A percentile compares a stretch with the other conserved stretches of the same genome.
Evolutionary conservation across 2,329 filamentous ascomycete species (phyloP).

Genomic region (Ophiostoma ips): DNA sequence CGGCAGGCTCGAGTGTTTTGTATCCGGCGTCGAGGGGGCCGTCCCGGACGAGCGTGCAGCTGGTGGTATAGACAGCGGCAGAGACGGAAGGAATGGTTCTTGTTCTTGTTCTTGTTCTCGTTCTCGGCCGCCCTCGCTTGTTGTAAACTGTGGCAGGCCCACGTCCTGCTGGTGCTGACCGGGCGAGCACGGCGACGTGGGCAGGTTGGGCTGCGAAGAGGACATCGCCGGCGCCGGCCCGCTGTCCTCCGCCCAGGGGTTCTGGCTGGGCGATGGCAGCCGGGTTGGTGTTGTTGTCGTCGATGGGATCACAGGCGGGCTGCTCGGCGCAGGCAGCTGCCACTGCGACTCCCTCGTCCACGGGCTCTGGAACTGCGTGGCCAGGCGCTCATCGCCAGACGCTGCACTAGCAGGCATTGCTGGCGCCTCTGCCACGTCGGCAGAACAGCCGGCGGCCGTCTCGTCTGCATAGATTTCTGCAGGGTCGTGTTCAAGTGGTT

Average conservation of each 20-base stretch:
- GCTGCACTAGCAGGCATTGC: not conserved
- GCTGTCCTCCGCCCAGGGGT: conserved; percentile 8
- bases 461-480: no score
- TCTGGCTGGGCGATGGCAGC: conserved; percentile 4
- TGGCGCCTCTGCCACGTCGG: not conserved
- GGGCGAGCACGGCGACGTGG: conserved; percentile 7
- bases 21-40: conserved; percentile 18
- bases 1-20: conserved; percentile 19
- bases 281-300: not conserved
- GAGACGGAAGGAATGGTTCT: not conserved
- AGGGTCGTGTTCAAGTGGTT: no score
- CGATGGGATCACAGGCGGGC: not conserved
- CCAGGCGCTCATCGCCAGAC: conserved; percentile 3
- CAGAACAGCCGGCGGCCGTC: no score
- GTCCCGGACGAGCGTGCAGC: conserved; percentile 5
- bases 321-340: not conserved
- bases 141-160: not conserved
- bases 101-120: not conserved
- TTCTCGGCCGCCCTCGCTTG: no score
- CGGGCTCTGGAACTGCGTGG: conserved; percentile 14
- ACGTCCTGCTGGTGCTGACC: not conserved
- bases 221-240: not conserved
- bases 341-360: conserved; percentile 9
- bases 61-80: not conserved
- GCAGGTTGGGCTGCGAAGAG: not conserved